These are phyloP conservation scores for Colletotrichum caudatum DNA, from an alignment of 2,329 filamentous ascomycete species.

Conservation along the genomic window DNA sequence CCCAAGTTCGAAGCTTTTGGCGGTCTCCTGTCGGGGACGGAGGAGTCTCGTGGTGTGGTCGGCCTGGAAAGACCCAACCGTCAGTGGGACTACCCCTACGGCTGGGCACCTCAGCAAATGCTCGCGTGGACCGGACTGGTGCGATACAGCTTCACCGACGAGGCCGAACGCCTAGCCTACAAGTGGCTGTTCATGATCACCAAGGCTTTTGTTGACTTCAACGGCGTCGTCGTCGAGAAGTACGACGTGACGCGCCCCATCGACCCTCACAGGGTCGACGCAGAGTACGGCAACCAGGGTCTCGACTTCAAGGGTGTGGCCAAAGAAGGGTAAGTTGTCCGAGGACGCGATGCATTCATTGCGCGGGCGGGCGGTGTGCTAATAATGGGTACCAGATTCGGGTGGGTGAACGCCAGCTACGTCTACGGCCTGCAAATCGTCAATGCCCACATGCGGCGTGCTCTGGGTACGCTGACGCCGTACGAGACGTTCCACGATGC, in stretches of 20 bases:
- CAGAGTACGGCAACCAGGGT: constrained; percentile 98
- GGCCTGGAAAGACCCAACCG: constrained; percentile 88
- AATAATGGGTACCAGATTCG: constrained; percentile 74
- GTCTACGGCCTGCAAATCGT: constrained; percentile 92
- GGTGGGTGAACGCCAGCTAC: constrained; percentile 99
- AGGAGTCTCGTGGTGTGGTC: constrained; percentile 85
- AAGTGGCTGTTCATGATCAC: constrained; percentile 99
- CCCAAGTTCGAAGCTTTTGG: constrained; percentile 90
- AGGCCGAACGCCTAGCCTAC: constrained; percentile 90
- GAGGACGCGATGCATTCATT: not conserved
- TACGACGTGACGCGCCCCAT: constrained; percentile 94
- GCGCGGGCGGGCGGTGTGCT: constrained; percentile 42
- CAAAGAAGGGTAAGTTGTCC: constrained; percentile 84
- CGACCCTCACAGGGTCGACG: constrained; percentile 93
- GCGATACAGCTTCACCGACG: constrained; percentile 91
- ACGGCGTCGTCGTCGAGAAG: constrained; percentile 98
- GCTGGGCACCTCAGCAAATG: constrained; percentile 99
- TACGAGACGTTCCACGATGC: constrained; percentile 86
- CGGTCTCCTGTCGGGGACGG: constrained; percentile 88
- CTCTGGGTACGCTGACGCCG: constrained; percentile 87
- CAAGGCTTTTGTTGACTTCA: constrained; percentile 98
- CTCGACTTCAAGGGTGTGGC: constrained; percentile 95
- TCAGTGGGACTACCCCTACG: constrained; percentile 98
- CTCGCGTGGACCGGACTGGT: constrained; percentile 94
- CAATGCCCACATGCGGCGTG: constrained; percentile 88